Conservation (phyloP, 257 asterid species). For the Solanum clarkiae region DNA sequence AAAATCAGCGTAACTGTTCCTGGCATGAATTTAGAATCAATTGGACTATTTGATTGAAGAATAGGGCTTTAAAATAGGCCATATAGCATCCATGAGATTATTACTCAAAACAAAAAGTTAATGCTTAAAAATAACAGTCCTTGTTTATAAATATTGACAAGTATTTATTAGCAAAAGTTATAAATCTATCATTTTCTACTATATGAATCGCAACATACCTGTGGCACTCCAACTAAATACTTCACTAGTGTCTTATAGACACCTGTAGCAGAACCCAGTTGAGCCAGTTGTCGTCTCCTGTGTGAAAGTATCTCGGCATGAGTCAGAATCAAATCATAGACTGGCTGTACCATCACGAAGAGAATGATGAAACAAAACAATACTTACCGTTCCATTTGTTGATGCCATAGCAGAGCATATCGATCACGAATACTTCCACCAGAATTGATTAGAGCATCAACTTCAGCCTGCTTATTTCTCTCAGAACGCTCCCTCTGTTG, state of each 20-base stretch:
- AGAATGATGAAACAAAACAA: neutral
- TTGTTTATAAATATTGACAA: neutral
- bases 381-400: slow-evolving; percentile 86
- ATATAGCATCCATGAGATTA: neutral
- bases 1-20: neutral
- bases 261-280: slow-evolving; percentile 97
- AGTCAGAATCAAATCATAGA: neutral
- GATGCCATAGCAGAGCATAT: slow-evolving; percentile 80
- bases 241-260: slow-evolving; percentile 90
- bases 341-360: neutral
- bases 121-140: neutral
- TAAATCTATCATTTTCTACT: neutral
- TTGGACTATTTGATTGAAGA: neutral
- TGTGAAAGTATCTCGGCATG: slow-evolving; percentile 3
- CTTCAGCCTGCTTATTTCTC: slow-evolving; percentile 84
- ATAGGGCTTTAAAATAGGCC: neutral
- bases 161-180: neutral
- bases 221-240: slow-evolving; percentile 97
- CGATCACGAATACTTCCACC: slow-evolving; percentile 86
- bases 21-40: neutral
- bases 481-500: slow-evolving; percentile 98
- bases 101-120: neutral
- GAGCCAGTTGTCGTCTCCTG: slow-evolving; percentile 93
- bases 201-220: slow-evolving; percentile 33
- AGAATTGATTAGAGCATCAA: slow-evolving; percentile 66